Evolutionary conservation across 2,329 filamentous ascomycete genomes (phyloP).

Genomic region (Orbilia quercus): DNA sequence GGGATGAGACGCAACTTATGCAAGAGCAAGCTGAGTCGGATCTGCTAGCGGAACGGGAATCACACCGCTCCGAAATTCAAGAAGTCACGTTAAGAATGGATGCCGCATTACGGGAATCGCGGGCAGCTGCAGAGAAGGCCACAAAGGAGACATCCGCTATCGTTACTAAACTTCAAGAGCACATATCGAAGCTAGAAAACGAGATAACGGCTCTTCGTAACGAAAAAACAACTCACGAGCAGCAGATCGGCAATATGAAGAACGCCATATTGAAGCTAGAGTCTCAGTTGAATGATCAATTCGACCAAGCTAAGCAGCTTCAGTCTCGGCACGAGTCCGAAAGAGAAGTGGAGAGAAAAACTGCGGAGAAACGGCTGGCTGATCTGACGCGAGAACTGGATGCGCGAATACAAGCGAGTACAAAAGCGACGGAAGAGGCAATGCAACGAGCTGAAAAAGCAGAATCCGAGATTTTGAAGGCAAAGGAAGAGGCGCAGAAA

Average conservation of each 20-base stretch:
- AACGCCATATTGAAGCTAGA: slow-evolving; percentile 62
- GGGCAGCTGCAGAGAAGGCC: slow-evolving; percentile 29
- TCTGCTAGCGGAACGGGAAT: slow-evolving; percentile 52
- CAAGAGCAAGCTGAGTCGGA: slow-evolving; percentile 57
- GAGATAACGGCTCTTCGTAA: slow-evolving; percentile 21
- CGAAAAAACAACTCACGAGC: slow-evolving; percentile 20
- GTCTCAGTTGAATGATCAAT: slow-evolving; percentile 60
- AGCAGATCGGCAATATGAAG: slow-evolving; percentile 54
- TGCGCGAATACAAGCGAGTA: slow-evolving; percentile 64
- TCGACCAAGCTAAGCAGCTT: slow-evolving; percentile 66
- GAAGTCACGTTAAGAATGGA: slow-evolving; percentile 53
- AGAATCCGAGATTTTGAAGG: slow-evolving; percentile 61
- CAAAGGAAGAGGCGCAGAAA: slow-evolving; percentile 62
- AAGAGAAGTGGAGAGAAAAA: slow-evolving; percentile 60
- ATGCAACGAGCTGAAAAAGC: slow-evolving; percentile 62
- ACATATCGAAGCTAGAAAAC: slow-evolving; percentile 30
- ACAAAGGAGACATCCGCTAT: slow-evolving; percentile 42
- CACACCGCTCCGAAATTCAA: slow-evolving; percentile 54
- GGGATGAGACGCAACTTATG: slow-evolving; percentile 56
- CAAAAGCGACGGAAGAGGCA: slow-evolving; percentile 63
- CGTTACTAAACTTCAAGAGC: slow-evolving; percentile 28
- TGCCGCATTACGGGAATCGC: slow-evolving; percentile 36
- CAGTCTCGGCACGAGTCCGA: slow-evolving; percentile 49
- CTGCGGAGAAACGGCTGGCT: slow-evolving; percentile 63
- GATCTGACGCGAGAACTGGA: slow-evolving; percentile 63